Percentiles rank a stretch among this genome's conserved stretches.
These are phyloP conservation scores for Isatis tinctoria DNA, from an alignment of 345 rosid species.

Conservation along the genomic window DNA sequence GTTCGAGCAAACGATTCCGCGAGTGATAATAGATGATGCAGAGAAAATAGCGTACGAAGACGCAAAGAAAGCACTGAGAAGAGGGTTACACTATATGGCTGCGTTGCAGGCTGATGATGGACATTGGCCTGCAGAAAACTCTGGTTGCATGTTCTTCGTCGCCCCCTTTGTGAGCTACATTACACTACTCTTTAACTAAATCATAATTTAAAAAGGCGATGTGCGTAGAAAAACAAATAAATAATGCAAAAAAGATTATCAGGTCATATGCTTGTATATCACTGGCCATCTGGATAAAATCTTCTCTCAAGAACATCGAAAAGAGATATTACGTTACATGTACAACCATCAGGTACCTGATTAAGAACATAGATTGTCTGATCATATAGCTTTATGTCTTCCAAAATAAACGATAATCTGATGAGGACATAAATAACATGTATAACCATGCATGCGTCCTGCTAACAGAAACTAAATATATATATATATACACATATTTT, in stretches of 20 bases:
- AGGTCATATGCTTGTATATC: slow-evolving; percentile 23
- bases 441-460: too few species aligned
- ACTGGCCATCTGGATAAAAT: slow-evolving; percentile 14
- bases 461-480: too few species aligned
- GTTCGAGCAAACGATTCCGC: slow-evolving; percentile 19
- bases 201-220: not conserved
- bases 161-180: slow-evolving; percentile 39
- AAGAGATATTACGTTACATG: slow-evolving; percentile 15
- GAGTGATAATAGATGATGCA: slow-evolving; percentile 8
- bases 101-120: slow-evolving; percentile 33
- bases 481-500: too few species aligned
- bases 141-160: slow-evolving; percentile 48
- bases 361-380: too few species aligned
- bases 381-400: too few species aligned
- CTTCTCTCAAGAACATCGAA: slow-evolving; percentile 3
- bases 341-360: slow-evolving; percentile 19
- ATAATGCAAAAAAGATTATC: not conserved
- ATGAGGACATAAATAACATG: too few species aligned
- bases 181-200: not conserved
- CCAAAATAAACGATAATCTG: not conserved
- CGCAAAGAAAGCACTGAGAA: slow-evolving; percentile 14
- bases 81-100: slow-evolving; percentile 24
- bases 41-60: slow-evolving; percentile 10
- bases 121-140: slow-evolving; percentile 36
- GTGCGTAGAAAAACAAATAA: not conserved